Evolutionary conservation across 2,329 filamentous ascomycete genomes (phyloP).

Genomic region (Sarocladium strictum): DNA sequence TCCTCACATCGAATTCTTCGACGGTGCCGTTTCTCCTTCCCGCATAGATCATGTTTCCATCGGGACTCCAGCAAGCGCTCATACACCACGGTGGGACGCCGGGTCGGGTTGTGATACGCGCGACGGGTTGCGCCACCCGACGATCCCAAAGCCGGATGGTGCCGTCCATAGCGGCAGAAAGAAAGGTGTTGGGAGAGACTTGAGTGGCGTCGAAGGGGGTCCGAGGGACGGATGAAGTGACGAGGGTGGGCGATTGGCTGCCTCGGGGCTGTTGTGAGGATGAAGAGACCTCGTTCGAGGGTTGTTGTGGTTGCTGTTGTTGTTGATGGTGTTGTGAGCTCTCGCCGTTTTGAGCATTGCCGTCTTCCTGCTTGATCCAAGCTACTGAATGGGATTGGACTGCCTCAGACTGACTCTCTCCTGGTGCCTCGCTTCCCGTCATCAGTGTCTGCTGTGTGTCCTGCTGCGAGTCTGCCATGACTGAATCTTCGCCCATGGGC

Average conservation of each 20-base stretch:
- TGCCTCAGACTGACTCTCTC: background rate
- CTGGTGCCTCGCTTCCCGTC: constrained; percentile 2
- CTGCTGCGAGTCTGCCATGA: constrained; percentile 18
- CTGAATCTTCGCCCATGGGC: constrained; percentile 22
- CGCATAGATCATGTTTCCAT: constrained; percentile 92
- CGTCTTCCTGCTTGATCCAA: constrained; percentile 9
- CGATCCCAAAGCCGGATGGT: constrained; percentile 90
- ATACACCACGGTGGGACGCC: constrained; percentile 94
- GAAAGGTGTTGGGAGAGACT: constrained; percentile 71
- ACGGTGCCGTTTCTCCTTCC: constrained; percentile 88
- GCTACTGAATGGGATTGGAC: background rate
- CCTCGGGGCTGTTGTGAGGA: background rate
- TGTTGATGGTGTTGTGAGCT: constrained; percentile 9
- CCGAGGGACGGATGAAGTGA: constrained; percentile 30
- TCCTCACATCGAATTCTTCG: constrained; percentile 87
- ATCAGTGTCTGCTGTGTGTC: background rate
- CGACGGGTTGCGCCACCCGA: constrained; percentile 68
- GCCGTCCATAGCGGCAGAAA: constrained; percentile 84
- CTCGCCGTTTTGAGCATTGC: constrained; percentile 11
- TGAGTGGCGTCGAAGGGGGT: constrained; percentile 46
- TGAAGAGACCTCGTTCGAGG: background rate
- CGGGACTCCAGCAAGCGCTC: constrained; percentile 92
- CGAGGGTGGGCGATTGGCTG: constrained; percentile 18
- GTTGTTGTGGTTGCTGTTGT: too few relatives aligned
- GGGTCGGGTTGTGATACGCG: constrained; percentile 67